Conservation (phyloP, 305 asterid genomes). For the Fraxinus sp. region DNA sequence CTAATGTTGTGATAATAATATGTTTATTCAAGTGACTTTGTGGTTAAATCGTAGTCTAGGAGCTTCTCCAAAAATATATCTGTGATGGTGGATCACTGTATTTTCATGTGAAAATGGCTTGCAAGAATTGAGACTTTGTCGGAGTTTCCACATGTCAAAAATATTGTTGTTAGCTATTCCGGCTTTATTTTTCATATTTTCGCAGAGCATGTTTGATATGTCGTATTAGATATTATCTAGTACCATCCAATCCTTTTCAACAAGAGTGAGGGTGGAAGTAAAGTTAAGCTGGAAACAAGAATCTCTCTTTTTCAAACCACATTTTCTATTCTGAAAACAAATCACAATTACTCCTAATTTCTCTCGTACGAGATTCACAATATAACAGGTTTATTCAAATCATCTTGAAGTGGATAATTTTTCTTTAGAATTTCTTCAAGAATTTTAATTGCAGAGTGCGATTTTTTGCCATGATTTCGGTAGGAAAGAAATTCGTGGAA, state of each 20-base stretch:
- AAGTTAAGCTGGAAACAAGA: not conserved
- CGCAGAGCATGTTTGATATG: not conserved
- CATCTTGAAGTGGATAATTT: no score
- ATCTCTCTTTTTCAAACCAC: not conserved
- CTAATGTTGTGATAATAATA: not conserved
- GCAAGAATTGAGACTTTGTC: conserved; percentile 13
- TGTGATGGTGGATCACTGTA: not conserved
- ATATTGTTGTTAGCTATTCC: not conserved
- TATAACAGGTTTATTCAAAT: not conserved
- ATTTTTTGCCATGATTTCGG: not conserved
- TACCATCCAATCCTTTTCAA: not conserved
- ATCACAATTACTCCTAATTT: no score
- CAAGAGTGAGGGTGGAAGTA: not conserved
- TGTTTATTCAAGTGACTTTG: not conserved
- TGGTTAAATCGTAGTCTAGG: not conserved
- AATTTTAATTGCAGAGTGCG: not conserved
- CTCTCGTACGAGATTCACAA: not conserved
- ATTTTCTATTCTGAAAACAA: not conserved
- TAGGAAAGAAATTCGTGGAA: not conserved
- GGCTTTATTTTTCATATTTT: not conserved
- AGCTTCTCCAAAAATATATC: not conserved
- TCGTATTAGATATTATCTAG: not conserved
- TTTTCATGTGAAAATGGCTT: conserved; percentile 8
- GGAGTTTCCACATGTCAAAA: conserved; percentile 26
- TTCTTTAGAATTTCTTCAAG: not conserved